These are phyloP conservation scores for Candida peoriensis DNA, from an alignment of 805 yeast genomes.

Conservation along the genomic window DNA sequence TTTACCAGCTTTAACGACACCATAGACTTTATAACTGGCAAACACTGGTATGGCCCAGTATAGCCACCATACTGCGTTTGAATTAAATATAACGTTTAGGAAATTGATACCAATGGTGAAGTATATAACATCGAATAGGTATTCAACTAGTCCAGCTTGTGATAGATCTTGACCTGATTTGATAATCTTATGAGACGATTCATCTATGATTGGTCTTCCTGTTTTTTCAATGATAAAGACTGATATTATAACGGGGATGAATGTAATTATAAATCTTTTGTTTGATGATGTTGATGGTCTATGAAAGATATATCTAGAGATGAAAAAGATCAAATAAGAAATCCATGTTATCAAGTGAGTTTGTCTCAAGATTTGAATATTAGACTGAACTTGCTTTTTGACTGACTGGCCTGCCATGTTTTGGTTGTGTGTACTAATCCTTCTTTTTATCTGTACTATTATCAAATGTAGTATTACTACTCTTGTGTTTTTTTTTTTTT, in stretches of 20 bases:
- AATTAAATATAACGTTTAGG: conserved; percentile 38
- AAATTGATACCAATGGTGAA: conserved; percentile 45
- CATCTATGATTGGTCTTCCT: conserved; percentile 45
- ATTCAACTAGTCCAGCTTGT: conserved; percentile 47
- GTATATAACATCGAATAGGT: conserved; percentile 51
- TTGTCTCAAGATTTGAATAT: conserved; percentile 33
- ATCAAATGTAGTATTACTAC: too few relatives aligned
- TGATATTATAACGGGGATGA: conserved; percentile 31
- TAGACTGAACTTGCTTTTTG: conserved; percentile 46
- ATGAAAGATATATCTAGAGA: conserved; percentile 26
- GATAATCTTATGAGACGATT: conserved; percentile 29
- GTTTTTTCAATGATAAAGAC: conserved; percentile 41
- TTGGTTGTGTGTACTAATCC: too few relatives aligned
- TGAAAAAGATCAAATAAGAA: conserved; percentile 23
- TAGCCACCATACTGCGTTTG: conserved; percentile 30
- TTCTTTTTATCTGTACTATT: too few relatives aligned
- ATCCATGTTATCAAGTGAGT: conserved; percentile 29
- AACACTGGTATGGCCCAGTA: conserved; percentile 47
- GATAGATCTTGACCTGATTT: conserved; percentile 44
- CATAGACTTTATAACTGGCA: conserved; percentile 39
- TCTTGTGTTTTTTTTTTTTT: too few relatives aligned
- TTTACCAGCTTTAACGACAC: conserved; percentile 25
- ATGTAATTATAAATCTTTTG: conserved; percentile 24
- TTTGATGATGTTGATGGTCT: conserved; percentile 35
- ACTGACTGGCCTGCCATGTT: conserved; percentile 54